A percentile compares a stretch with the other conserved stretches of the same genome.
phyloP scores from a whole-genome alignment of 805 yeast genomes.

The Saturnispora bothae region DNA sequence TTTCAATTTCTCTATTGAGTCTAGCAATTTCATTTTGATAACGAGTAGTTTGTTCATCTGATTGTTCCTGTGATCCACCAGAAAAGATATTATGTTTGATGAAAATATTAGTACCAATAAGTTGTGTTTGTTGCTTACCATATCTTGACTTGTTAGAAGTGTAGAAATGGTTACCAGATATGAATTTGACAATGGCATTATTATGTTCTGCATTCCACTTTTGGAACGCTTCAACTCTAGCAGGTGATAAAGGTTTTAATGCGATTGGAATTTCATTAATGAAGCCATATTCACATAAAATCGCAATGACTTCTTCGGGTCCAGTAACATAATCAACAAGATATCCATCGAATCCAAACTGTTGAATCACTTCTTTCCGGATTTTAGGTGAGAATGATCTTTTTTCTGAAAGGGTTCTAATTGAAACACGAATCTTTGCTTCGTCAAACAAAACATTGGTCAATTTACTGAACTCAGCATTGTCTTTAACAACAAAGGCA shows the following conservation, averaged over 20 bases:
- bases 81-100: slow-evolving; percentile 37
- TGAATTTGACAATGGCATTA: slow-evolving; percentile 34
- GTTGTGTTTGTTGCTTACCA: slow-evolving; percentile 47
- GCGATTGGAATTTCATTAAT: slow-evolving; percentile 56
- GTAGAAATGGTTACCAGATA: slow-evolving; percentile 47
- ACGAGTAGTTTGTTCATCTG: slow-evolving; percentile 13
- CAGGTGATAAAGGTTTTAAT: slow-evolving; percentile 27
- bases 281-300: slow-evolving; percentile 50
- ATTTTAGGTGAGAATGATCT: slow-evolving; percentile 10
- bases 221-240: slow-evolving; percentile 2
- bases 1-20: slow-evolving; percentile 6
- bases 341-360: slow-evolving; percentile 72
- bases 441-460: slow-evolving; percentile 34
- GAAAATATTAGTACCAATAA: slow-evolving; percentile 58
- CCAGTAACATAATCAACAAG: slow-evolving; percentile 63
- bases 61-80: slow-evolving; percentile 25
- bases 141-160: slow-evolving; percentile 48
- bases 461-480: slow-evolving; percentile 37
- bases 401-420: slow-evolving; percentile 34
- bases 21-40: slow-evolving; percentile 14
- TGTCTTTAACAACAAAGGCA: slow-evolving; percentile 38
- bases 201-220: slow-evolving; percentile 27
- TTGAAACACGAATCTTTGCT: slow-evolving; percentile 31
- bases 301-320: slow-evolving; percentile 57
- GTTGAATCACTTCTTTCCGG: slow-evolving; percentile 21